Evolutionary conservation across 306 rosid species (phyloP), one percentile per base, ranked within the genome.

Genomic region (Acacia melanoxylon): DNA sequence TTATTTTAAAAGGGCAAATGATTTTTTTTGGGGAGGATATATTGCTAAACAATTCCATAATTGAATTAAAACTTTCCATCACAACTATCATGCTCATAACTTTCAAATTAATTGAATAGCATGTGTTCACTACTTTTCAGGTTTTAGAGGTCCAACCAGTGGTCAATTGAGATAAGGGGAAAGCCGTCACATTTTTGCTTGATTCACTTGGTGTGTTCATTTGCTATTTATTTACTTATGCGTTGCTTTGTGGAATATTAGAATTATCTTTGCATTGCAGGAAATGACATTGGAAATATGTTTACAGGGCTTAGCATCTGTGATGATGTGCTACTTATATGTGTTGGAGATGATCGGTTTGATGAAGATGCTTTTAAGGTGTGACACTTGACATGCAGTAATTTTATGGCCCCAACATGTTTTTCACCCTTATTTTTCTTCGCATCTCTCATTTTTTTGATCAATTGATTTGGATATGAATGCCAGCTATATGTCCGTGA

Each of bases 341-440:
- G 92, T 66, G 87, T 96, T 22, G 98, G 99, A 62, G 99, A 96
- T 54, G 99, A 96, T 79, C 92, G 90, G 13, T 91, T 98, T 0
- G 99, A 96, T 42, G 99, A 96, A 90, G 99, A 96, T 67, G 98
- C 98, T 52, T 96, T 92, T 66, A 90, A 94, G 93, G 99, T 95
- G 98, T 95, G 85, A 83, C 16, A 41, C 72, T 42, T 44, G 72
- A 20, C 37, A 31, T 40, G 14, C 69, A 61, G 6, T 66, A 35
- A 65, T 49, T 15, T 80, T 58, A 46, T 49, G 33, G 40, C 66
- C 25, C 11, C n/a, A 71, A 52, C n/a, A 25, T 72, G 22, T 70
- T 5, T 42, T 29, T 31, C 61, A 8, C 29, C 10, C 40, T 66
- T 44, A 15, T n/a, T 66, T 27, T 20, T 31, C 80, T 48, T n/a